These are phyloP conservation scores for Fusarium multiceps DNA, from an alignment of 2,329 filamentous ascomycete genomes.

Conservation along the genomic window DNA sequence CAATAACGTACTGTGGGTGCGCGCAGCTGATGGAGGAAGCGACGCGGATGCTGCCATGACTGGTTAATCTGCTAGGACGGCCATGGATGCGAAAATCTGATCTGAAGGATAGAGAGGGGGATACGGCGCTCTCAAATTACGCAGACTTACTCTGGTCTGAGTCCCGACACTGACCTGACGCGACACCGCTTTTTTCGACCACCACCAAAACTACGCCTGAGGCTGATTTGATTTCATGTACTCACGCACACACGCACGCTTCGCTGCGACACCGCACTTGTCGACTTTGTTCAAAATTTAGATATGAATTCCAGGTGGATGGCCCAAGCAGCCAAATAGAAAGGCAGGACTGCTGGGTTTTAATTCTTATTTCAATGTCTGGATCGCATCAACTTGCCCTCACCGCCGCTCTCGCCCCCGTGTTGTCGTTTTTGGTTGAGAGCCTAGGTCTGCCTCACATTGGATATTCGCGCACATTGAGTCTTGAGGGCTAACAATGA, in stretches of 20 bases:
- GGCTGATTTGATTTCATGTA: conserved; percentile 22
- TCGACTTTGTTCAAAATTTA: conserved; percentile 17
- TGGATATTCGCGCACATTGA: not conserved
- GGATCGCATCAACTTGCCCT: conserved; percentile 3
- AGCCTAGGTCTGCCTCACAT: not conserved
- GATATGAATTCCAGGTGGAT: conserved; percentile 12
- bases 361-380: conserved; percentile 28
- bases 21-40: conserved; percentile 64
- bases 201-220: conserved; percentile 14
- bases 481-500: not conserved
- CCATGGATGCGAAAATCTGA: conserved; percentile 19
- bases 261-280: not conserved
- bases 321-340: not conserved
- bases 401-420: not conserved
- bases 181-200: conserved; percentile 30
- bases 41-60: conserved; percentile 69
- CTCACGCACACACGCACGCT: conserved; percentile 7
- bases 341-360: conserved; percentile 2
- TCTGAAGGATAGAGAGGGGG: conserved; percentile 19
- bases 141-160: conserved; percentile 21
- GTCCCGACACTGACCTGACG: not conserved
- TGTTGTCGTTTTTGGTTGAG: not conserved
- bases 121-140: conserved; percentile 8
- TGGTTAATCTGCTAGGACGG: conserved; percentile 50
- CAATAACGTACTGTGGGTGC: conserved; percentile 98